Conservation (phyloP, 805 yeast genomes). For the Saturnispora galanensis region DNA sequence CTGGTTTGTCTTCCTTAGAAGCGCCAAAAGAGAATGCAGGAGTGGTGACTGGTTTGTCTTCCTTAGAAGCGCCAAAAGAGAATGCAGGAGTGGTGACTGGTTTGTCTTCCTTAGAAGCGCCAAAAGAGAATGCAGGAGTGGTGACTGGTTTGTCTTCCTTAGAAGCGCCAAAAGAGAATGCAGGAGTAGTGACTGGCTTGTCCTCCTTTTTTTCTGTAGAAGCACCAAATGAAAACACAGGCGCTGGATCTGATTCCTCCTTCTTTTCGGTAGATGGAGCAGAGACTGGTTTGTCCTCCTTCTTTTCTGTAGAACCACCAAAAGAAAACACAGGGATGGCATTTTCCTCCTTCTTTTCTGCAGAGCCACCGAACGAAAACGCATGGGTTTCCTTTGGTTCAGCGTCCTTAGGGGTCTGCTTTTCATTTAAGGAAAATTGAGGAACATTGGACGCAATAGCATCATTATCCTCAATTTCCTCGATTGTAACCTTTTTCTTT, state of each 20-base stretch:
- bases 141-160: constrained; percentile 1
- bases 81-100: constrained; percentile 1
- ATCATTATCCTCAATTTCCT: no score
- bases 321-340: not conserved
- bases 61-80: not conserved
- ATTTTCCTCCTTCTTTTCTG: not conserved
- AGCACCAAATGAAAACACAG: constrained; percentile 1
- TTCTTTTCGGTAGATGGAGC: no score
- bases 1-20: not conserved
- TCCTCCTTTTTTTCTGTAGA: constrained; percentile 1
- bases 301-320: not conserved
- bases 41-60: no score
- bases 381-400: not conserved
- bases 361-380: not conserved
- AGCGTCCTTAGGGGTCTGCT: not conserved
- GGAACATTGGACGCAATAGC: no score
- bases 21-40: constrained; percentile 3
- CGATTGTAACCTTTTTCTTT: no score
- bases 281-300: not conserved
- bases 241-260: not conserved
- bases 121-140: not conserved
- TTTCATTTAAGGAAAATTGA: no score
- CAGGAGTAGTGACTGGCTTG: not conserved
- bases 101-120: no score
- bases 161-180: constrained; percentile 1